phyloP scores from a whole-genome alignment of 1,139 yeast genomes.

The Diutina mesorugosa region DNA sequence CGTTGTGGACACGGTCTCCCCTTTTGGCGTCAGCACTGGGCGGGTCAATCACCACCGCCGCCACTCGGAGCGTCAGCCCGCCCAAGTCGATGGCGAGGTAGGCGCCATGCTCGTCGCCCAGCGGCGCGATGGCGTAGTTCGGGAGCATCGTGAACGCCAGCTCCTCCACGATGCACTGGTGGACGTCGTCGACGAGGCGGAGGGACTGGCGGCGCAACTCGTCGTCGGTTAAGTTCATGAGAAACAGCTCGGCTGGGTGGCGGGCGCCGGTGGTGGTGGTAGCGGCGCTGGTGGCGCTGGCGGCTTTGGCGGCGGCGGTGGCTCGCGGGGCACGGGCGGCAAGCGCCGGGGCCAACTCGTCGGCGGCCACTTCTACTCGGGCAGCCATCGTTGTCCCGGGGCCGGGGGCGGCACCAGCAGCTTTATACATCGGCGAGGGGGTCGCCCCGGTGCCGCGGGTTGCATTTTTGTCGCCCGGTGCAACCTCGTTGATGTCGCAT shows the following conservation, averaged over 20 bases:
- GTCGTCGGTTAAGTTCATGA: slow-evolving; percentile 4
- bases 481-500: not conserved
- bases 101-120: slow-evolving; percentile 29
- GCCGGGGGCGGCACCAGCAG: not conserved
- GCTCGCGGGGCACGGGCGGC: not conserved
- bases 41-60: slow-evolving; percentile 25
- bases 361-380: not conserved
- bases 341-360: not conserved
- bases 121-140: slow-evolving; percentile 26
- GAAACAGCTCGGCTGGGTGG: not conserved
- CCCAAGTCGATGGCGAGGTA: slow-evolving; percentile 41
- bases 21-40: slow-evolving; percentile 4
- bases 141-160: slow-evolving; percentile 34
- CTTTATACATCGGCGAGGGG: not conserved
- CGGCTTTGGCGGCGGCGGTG: not conserved
- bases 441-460: not conserved
- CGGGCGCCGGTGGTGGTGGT: not conserved
- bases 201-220: slow-evolving; percentile 4
- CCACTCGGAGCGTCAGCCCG: slow-evolving; percentile 39
- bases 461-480: not conserved
- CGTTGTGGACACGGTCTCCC: slow-evolving; percentile 13
- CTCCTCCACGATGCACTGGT: slow-evolving; percentile 16
- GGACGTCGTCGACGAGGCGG: slow-evolving; percentile 7
- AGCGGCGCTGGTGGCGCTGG: not conserved
- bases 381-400: not conserved